A percentile compares a stretch with the other conserved stretches of the same genome.
These are phyloP conservation scores for Suhomyces sp. DNA, from an alignment of 805 yeast species.

Conservation along the genomic window DNA sequence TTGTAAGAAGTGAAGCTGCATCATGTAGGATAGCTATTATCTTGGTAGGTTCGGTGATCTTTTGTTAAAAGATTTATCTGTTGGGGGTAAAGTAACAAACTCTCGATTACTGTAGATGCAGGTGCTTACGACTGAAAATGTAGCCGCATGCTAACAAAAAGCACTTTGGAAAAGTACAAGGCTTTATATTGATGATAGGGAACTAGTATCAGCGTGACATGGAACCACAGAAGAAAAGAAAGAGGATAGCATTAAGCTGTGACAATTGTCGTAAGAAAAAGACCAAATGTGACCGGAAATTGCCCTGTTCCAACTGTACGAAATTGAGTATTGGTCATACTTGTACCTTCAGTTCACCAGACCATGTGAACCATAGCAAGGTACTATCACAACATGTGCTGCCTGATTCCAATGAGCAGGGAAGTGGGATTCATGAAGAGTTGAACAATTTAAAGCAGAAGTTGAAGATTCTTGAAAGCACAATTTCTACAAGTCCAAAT, in stretches of 20 bases:
- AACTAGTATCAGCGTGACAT: no score
- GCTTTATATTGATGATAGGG: no score
- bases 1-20: no score
- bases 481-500: background rate
- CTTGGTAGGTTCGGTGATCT: no score
- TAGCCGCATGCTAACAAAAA: no score
- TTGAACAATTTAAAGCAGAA: conserved; percentile 6
- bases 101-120: no score
- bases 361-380: conserved; percentile 11
- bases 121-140: no score
- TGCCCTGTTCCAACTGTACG: conserved; percentile 28
- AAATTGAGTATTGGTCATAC: conserved; percentile 12
- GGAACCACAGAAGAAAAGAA: conserved; percentile 31
- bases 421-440: conserved; percentile 3
- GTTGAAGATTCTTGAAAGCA: conserved; percentile 8
- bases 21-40: no score
- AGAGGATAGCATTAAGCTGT: conserved; percentile 47
- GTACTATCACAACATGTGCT: background rate
- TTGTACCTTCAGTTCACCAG: conserved; percentile 11
- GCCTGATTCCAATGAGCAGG: background rate
- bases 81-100: no score
- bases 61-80: no score
- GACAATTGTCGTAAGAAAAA: conserved; percentile 47
- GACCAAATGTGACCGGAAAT: conserved; percentile 40
- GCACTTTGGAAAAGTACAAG: no score